phyloP scores from a whole-genome alignment of 1,284 basidiomycete genomes.

The Ceratobasidium sp. region DNA sequence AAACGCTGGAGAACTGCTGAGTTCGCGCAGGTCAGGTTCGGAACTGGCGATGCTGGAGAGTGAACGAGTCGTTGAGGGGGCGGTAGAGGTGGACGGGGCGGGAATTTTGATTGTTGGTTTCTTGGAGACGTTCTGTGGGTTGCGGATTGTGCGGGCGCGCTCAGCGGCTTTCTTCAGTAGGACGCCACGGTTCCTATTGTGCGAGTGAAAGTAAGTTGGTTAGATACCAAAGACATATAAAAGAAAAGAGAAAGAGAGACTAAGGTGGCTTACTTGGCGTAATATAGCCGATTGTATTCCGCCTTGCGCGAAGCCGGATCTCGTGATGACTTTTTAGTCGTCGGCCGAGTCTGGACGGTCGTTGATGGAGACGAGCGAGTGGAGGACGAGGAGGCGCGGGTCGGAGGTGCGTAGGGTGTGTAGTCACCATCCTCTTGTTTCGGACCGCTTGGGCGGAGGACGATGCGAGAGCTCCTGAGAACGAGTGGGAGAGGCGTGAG shows the following conservation, averaged over 20 bases:
- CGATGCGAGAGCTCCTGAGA: slow-evolving; percentile 33
- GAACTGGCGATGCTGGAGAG: background rate
- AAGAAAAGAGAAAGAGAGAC: background rate
- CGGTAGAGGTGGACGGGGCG: slow-evolving; percentile 26
- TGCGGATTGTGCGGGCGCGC: slow-evolving; percentile 37
- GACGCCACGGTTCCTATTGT: slow-evolving; percentile 31
- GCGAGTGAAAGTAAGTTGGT: background rate
- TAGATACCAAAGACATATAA: background rate
- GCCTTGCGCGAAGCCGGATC: slow-evolving; percentile 39
- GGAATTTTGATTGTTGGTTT: slow-evolving; percentile 34
- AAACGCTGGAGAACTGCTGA: background rate
- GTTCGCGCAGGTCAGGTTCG: background rate
- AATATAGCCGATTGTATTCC: slow-evolving; percentile 36
- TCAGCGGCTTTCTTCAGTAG: slow-evolving; percentile 39
- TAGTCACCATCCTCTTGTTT: slow-evolving; percentile 27
- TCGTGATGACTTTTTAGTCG: slow-evolving; percentile 38
- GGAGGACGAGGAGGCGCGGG: slow-evolving; percentile 7
- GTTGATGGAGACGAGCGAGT: slow-evolving; percentile 31
- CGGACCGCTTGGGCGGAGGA: slow-evolving; percentile 13
- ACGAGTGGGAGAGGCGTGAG: slow-evolving; percentile 13
- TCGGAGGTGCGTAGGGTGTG: background rate
- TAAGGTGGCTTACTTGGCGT: slow-evolving; percentile 23
- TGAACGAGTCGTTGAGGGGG: slow-evolving; percentile 32
- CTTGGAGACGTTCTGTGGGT: slow-evolving; percentile 3
- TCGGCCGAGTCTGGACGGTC: slow-evolving; percentile 36